Base-by-base conservation (phyloP, 2,329 filamentous ascomycete species). In the Pestalotiopsis sp. region DNA sequence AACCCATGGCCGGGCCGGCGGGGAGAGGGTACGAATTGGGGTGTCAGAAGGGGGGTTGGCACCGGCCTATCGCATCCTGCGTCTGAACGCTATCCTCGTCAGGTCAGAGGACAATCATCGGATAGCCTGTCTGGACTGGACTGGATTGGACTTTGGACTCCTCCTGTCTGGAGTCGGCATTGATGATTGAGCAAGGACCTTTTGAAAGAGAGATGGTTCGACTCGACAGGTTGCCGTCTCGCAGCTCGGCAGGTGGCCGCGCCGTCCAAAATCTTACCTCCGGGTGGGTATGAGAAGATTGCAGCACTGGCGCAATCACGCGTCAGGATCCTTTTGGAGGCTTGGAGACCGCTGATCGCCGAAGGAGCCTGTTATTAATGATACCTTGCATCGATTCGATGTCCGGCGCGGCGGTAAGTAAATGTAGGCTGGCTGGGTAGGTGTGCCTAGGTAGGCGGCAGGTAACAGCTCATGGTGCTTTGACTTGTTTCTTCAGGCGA, bases 211-310 rank as follows among this genome's bases (percentile, higher is more conserved):
- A 52, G 13, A n/a, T 52, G 20, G 6, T 52, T 52, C 45, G 7
- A 52, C 17, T 52, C 45, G 17, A 52, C 27, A 31, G 45, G 17
- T 52, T 52, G 45, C 45, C 45, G 45, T 61, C 27, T 61, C 23
- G 56, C n/a, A 23, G 56, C 25, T 7, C 59, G 23, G 57, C 31
- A 59, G 57, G 57, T 31, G 59, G 59, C 59, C 25, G 36, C 14
- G 59, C 59, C n/a, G 31, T 61, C 31, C 12, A 20, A 61, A 52
- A 4, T 36, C 36, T 38, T 61, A 36, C n/a, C 27, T 61, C 31
- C 27, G 31, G 59, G 59, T 61, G 59, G 59, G 31, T 61, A 61
- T 36, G 59, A 61, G 59, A 61, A 40, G 31, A 59, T 59, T 61
- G 59, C 59, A 40, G 31, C 45, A 61, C 25, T 61, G 59, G 25